Percentiles rank a stretch among this genome's conserved stretches.
Evolutionary conservation across 2,329 filamentous ascomycete species (phyloP).

Genomic region (Pseudogymnoascus verrucosus): DNA sequence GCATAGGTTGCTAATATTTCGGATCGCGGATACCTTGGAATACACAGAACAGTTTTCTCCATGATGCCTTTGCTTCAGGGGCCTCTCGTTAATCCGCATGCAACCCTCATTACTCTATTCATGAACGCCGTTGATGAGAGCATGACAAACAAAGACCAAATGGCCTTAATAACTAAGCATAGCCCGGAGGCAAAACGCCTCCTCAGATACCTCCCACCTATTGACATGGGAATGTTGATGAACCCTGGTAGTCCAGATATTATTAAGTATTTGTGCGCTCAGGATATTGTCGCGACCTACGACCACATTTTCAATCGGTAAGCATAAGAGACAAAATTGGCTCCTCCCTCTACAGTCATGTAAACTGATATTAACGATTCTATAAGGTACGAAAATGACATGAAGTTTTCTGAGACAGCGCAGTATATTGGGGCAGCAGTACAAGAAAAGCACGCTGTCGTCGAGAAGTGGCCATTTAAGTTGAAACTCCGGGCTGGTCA

Average conservation of each 20-base stretch:
- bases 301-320: background rate
- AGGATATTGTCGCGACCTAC: background rate
- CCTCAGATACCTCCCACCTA: background rate
- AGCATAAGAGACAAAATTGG: background rate
- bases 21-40: slow-evolving; percentile 29
- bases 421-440: background rate
- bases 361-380: background rate
- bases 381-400: background rate
- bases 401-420: background rate
- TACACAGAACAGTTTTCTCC: slow-evolving; percentile 17
- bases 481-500: slow-evolving; percentile 21
- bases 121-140: slow-evolving; percentile 29
- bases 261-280: background rate
- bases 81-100: slow-evolving; percentile 29
- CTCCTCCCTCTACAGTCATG: background rate
- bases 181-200: background rate
- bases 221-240: background rate
- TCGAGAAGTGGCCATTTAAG: slow-evolving; percentile 28
- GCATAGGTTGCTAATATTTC: slow-evolving; percentile 32
- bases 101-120: slow-evolving; percentile 36
- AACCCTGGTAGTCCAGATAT: background rate
- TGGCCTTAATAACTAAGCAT: background rate
- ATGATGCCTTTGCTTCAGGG: slow-evolving; percentile 30
- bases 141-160: background rate
- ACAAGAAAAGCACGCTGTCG: slow-evolving; percentile 16